Evolutionary conservation across 169 alveolate species (phyloP).

Genomic region (Blepharisma undulans): DNA sequence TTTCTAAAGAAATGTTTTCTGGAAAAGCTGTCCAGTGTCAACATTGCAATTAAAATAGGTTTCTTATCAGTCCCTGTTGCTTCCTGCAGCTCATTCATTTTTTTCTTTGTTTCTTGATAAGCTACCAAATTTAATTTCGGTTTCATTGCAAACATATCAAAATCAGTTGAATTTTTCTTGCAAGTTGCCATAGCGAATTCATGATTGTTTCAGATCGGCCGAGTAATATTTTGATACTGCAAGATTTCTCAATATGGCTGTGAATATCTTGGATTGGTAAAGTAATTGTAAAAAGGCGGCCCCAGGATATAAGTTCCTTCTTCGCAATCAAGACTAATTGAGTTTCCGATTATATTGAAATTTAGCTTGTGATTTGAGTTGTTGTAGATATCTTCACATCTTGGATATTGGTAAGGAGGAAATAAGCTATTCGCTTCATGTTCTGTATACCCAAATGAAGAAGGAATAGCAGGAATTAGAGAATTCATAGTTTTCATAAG

Average conservation of each 20-base stretch:
- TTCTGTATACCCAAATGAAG: background rate
- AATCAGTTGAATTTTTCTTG: background rate
- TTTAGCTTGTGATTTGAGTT: background rate
- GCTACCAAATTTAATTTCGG: background rate
- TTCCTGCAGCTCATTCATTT: background rate
- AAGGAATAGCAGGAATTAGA: background rate
- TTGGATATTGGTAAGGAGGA: constrained; percentile 7
- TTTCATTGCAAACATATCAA: background rate
- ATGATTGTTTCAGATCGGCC: background rate
- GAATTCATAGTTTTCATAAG: background rate
- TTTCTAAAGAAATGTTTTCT: constrained; percentile 22
- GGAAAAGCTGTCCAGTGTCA: background rate
- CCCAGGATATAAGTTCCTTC: background rate
- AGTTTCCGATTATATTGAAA: background rate
- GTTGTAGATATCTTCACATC: background rate
- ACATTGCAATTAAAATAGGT: background rate
- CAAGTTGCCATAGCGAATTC: background rate
- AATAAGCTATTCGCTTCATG: background rate
- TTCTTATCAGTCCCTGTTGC: background rate
- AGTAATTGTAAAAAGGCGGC: background rate
- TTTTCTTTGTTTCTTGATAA: background rate
- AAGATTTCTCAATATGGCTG: background rate
- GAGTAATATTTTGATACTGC: background rate
- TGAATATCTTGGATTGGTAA: background rate
- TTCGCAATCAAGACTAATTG: background rate